Evolutionary conservation across 108 stramenopile species (phyloP), one percentile per base, ranked within the genome.

Genomic region (Pseudonitzschia delicatissima): DNA sequence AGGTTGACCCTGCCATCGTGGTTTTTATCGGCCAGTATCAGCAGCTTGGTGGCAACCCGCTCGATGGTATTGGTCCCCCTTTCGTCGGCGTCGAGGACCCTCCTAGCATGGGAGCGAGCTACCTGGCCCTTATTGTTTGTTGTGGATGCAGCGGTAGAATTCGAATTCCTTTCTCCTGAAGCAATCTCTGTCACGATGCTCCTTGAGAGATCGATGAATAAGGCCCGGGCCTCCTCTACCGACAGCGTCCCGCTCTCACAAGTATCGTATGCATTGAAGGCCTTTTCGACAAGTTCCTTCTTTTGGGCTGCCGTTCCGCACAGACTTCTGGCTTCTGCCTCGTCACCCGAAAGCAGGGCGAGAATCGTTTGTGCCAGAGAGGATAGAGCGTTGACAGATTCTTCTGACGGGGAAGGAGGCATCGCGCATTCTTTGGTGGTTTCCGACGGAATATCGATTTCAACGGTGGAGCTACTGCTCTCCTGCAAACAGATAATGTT

Each of bases 1-100:
- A 84, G 52, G 40, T 68, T 69, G 1, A 84, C 53, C 25, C 44
- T 68, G 28, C 83, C 80, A 64, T 84, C 83, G 11, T 70, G 64
- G 59, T 81, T 74, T 1, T 28, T 15, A 68, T 81, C 80, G 13
- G 83, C 77, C 64, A 84, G 45, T n/a, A 78, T 45, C 33, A 81
- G 20, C 29, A 84, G 57, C 45, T 81, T 81, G 25, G 62, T 18
- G 2, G 83, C 83, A 11, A 84, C 77, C 5, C 80, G 61, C 28
- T 78, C 71, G 39, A 84, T 84, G 26, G 83, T 84, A 67, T 78
- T 68, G 17, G 32, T 55, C 1, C 80, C 77, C 26, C 58, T 44
- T 62, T 78, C 80, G 52, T 81, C 80, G 33, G 68, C 74, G 0
- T 77, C 77, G n/a, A 83, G 62, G 3, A 81, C 82, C 20, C 82